Base-by-base conservation (phyloP, 352 stramenopile species). In the Globisporangium recalcitrans region DNA sequence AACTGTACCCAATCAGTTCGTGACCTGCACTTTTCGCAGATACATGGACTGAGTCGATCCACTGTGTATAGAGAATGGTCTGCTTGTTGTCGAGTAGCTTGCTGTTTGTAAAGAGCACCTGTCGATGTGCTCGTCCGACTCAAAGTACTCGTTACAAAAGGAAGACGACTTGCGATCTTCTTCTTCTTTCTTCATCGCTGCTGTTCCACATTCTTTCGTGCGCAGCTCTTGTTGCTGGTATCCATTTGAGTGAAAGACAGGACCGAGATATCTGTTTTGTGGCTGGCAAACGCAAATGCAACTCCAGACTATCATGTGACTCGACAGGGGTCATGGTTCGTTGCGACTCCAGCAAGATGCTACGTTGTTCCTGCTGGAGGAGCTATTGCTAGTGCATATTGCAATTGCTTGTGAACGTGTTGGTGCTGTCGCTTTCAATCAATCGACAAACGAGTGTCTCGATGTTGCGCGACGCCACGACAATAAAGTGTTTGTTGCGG, bases 181-280 rank as follows among this genome's bases (percentile, higher is more conserved):
- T n/a, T n/a, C 22, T 24, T 29, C 46, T 52, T 31, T 52, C 46
- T 52, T 31, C 16, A 8, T 4, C 4, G n/a, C 36, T 14, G 36
- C 36, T 44, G 36, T 38, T 38, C 36, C 36, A 44, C 36, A n/a
- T n/a, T 44, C 21, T 46, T 21, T 38, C 32, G 1, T 16, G 19
- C 4, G 46, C 46, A 5, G 19, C 8, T n/a, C n/a, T n/a, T n/a
- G n/a, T 48, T 3, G 8, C 38, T 13, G 9, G 44, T 4, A 52
- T 24, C 47, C 47, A 52, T 52, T 32, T 52, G 47, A 52, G 47
- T 22, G 21, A 52, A 19, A 52, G 47, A 52, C 47, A 52, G 47
- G 47, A 52, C 47, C 5, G 5, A 6, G 27, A 6, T 4, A 52
- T 21, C 38, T 46, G 38, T 46, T 46, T 46, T 46, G 31, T 36